These are phyloP conservation scores for Kluyveromyces siamensis DNA, from an alignment of 805 yeast genomes.

Conservation along the genomic window DNA sequence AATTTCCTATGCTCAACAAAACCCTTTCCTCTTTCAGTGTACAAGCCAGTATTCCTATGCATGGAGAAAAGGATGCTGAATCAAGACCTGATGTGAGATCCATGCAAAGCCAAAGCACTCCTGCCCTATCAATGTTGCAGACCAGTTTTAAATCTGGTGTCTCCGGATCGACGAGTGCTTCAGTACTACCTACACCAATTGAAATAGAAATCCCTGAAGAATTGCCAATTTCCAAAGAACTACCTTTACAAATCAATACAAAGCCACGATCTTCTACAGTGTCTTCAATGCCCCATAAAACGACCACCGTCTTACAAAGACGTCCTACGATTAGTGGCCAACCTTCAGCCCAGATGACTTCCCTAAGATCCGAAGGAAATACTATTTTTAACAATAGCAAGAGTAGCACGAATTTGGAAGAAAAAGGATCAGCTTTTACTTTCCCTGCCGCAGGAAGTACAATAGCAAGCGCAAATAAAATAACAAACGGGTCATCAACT, in stretches of 20 bases:
- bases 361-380: neutral
- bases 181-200: constrained; percentile 46
- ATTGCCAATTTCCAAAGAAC: constrained; percentile 19
- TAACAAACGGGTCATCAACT: neutral
- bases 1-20: constrained; percentile 13
- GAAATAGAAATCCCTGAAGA: constrained; percentile 58
- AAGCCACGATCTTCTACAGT: constrained; percentile 29
- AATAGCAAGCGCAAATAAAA: neutral
- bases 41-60: neutral
- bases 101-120: constrained; percentile 22
- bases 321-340: constrained; percentile 24
- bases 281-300: constrained; percentile 17
- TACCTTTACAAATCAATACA: constrained; percentile 24
- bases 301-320: constrained; percentile 19
- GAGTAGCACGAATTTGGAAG: neutral
- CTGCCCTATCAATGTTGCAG: constrained; percentile 21
- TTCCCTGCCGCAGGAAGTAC: neutral
- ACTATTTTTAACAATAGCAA: neutral
- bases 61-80: constrained; percentile 2
- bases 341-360: constrained; percentile 3
- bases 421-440: neutral
- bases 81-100: constrained; percentile 14
- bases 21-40: constrained; percentile 4
- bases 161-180: constrained; percentile 20
- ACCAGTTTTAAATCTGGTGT: constrained; percentile 18